These are phyloP conservation scores for Chaetomiaceae sp. DNA, from an alignment of 2,329 filamentous ascomycete species.

Conservation along the genomic window DNA sequence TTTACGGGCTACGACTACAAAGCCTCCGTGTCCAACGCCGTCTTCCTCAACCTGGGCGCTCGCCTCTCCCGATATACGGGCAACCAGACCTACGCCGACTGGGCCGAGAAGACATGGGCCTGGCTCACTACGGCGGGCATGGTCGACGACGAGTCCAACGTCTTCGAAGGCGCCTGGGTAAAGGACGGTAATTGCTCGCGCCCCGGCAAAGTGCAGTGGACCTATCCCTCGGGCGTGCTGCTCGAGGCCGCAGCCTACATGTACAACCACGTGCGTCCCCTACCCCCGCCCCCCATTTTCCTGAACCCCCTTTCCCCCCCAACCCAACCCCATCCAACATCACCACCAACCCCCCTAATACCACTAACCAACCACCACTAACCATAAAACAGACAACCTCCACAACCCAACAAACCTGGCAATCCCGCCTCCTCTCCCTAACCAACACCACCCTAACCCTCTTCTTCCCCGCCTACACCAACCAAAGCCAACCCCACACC, in stretches of 20 bases:
- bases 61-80: constrained; percentile 66
- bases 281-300: neutral
- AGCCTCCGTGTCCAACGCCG: constrained; percentile 38
- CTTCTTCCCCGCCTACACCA: constrained; percentile 55
- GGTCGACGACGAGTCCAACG: constrained; percentile 52
- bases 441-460: constrained; percentile 42
- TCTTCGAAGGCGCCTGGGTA: constrained; percentile 63
- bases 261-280: constrained; percentile 49
- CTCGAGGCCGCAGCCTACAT: constrained; percentile 61
- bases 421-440: constrained; percentile 49
- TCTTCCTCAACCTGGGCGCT: constrained; percentile 61
- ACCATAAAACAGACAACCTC: constrained; percentile 52
- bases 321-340: too few relatives aligned
- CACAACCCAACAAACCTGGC: constrained; percentile 56
- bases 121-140: constrained; percentile 53
- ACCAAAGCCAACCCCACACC: constrained; percentile 35
- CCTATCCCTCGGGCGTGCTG: constrained; percentile 59
- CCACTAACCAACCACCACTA: too few relatives aligned
- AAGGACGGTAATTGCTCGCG: constrained; percentile 55
- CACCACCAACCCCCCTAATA: neutral
- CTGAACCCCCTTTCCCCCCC: neutral
- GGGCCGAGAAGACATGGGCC: constrained; percentile 58
- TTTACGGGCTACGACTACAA: constrained; percentile 76
- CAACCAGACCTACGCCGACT: constrained; percentile 59
- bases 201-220: constrained; percentile 58